Evolutionary conservation across 2,329 filamentous ascomycete genomes (phyloP).

Genomic region (Stachybotrys chlorohalonatus): DNA sequence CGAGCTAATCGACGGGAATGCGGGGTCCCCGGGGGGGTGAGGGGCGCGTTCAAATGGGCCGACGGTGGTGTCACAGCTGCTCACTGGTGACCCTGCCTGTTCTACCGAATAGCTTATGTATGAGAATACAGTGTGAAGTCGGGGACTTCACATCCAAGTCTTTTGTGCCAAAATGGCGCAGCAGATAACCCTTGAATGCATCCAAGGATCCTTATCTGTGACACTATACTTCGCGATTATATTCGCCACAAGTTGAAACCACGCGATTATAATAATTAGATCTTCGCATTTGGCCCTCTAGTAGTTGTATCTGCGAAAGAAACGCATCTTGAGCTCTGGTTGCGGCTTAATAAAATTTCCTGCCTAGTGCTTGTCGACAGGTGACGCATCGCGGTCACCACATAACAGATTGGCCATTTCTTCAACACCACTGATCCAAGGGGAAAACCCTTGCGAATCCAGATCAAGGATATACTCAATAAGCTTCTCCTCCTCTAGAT

Average conservation of each 20-base stretch:
- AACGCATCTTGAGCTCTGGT: conserved; percentile 5
- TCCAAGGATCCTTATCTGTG: too few species aligned
- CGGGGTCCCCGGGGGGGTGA: too few species aligned
- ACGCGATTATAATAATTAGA: conserved; percentile 1
- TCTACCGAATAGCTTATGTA: too few species aligned
- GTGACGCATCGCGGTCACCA: conserved; percentile 8
- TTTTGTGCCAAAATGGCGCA: too few species aligned
- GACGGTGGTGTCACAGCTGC: too few species aligned
- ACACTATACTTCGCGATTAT: conserved; percentile 11
- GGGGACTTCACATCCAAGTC: too few species aligned
- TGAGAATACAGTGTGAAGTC: too few species aligned
- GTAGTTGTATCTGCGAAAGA: neutral
- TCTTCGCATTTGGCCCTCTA: conserved; percentile 2
- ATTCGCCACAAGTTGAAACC: neutral
- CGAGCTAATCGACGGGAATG: too few species aligned
- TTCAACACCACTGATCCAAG: conserved; percentile 10
- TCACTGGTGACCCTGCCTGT: too few species aligned
- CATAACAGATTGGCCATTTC: conserved; percentile 14
- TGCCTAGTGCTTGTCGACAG: conserved; percentile 13
- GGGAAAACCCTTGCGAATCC: conserved; percentile 13
- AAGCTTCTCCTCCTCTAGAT: conserved; percentile 2
- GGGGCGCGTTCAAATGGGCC: too few species aligned
- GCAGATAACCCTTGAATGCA: too few species aligned
- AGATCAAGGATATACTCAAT: conserved; percentile 12
- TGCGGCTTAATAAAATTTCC: conserved; percentile 16